Base-by-base conservation (phyloP, 345 rosid genomes). In the Corchorus olitorius region DNA sequence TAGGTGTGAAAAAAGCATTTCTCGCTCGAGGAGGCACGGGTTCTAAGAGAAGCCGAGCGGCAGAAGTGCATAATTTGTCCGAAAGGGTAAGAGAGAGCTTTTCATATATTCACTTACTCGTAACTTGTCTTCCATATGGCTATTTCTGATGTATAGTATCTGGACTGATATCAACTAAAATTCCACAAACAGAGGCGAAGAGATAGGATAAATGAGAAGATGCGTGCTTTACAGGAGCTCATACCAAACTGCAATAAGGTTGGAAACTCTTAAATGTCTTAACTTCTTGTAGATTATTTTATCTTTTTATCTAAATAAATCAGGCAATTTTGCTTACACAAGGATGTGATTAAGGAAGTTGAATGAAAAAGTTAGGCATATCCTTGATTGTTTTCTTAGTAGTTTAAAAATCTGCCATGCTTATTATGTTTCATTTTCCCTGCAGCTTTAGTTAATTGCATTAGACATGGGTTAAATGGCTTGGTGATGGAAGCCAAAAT, bases 231-330 rank as follows among this genome's bases (percentile, higher is more conserved):
- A 54, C 98, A 94, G 85, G 98, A 93, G 87, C 97, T 93, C 73
- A 90, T 93, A 72, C 98, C 98, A 41, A 93, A 94, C 86, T 89
- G 98, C 89, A 90, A 89, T 71, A 93, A 93, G 92, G 98, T 94
- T 66, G 68, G 63, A 35, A 52, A 52, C 48, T 41, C 14, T 0
- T 61, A 9, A 3, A 35, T 37, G 33, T 12, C 8, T 78, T 33
- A 43, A 14, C 34, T 7, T 6, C 52, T 45, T 20, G 33, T 61
- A 61, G 33, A 15, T 3, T 22, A 2, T 65, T n/a, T 8, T 22
- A 8, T 39, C n/a, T 14, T 41, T 63, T n/a, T 7, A 27, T 63
- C 33, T 50, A 58, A 50, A 54, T 56, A 58, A 50, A 54, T 56
- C 8, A 13, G 34, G 9, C 45, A 45, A 35, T 63, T 74, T 56